Evolutionary conservation across 2,329 filamentous ascomycete genomes (phyloP), one percentile per base, ranked within the genome.

Genomic region (Leptographium flavum): DNA sequence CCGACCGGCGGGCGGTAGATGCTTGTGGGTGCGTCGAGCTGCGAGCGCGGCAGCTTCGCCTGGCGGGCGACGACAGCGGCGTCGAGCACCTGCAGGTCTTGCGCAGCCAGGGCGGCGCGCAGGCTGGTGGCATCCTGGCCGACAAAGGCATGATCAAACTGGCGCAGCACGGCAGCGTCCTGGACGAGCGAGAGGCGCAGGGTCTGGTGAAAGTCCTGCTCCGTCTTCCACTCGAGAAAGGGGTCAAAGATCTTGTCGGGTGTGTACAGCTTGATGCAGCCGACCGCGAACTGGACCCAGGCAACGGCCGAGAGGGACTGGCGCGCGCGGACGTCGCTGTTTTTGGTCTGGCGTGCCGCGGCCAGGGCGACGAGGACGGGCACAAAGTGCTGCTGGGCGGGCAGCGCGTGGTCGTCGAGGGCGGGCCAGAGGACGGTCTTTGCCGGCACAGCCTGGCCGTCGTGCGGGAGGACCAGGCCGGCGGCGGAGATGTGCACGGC

Each of bases 161-260:
- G 54, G 39, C 68, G 64, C 9, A 95, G 64, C 0, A 76, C 74
- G 5, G 68, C 55, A 1, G 87, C 68, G 47, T 77, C 78, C 6
- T 63, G 56, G 13, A 67, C 59, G 2, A 94, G 62, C 10, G 70
- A 65, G 3, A 58, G 52, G 39, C 74, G 71, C 33, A 83, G 68
- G 46, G 78, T 67, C 37, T 68, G 58, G 45, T 72, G 68, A 44
- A 72, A 74, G 37, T 71, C 66, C 19, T 76, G 73, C 53, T 87
- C 80, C 17, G 94, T 73, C 43, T 74, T 67, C 5, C 76, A 74
- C 43, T 73, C 68, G 47, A 80, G 67, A 48, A 80, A 74, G 1
- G 92, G 92, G 59, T 98, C 92, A 55, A 90, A 92, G 4, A 83
- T 74, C 52, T 81, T 80, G 59, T 94, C 82, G 0, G 93, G 88